A percentile compares a stretch with the other conserved stretches of the same genome.
phyloP scores from a whole-genome alignment of 2,329 filamentous ascomycete genomes.

The Acarospora socialis region DNA sequence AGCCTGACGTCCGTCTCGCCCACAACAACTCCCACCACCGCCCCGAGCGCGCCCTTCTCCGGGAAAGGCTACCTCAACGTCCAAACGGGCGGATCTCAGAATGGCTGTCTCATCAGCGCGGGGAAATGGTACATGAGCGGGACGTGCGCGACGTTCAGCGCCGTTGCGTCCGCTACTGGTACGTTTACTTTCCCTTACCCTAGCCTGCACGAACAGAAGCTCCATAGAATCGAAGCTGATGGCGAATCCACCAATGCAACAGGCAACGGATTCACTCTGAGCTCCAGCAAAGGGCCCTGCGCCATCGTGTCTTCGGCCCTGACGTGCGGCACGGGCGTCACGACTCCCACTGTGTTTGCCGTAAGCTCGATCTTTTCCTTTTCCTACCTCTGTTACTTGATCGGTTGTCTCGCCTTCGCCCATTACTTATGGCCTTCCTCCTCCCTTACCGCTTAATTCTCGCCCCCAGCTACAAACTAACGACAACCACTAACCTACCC shows the following conservation, averaged over 20 bases:
- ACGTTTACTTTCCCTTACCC: slow-evolving; percentile 11
- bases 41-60: slow-evolving; percentile 30
- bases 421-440: no score
- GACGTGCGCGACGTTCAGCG: slow-evolving; percentile 53
- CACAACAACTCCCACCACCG: slow-evolving; percentile 22
- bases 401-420: no score
- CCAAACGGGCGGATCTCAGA: slow-evolving; percentile 30
- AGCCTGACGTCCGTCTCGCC: no score
- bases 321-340: slow-evolving; percentile 38
- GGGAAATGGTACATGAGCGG: slow-evolving; percentile 55
- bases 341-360: slow-evolving; percentile 28
- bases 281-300: slow-evolving; percentile 45
- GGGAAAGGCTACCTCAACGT: slow-evolving; percentile 49
- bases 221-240: slow-evolving; percentile 9
- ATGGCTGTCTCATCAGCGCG: slow-evolving; percentile 52
- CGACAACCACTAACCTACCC: no score
- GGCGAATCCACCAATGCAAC: no score
- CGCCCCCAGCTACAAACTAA: no score
- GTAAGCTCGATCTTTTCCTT: slow-evolving; percentile 2
- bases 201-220: neutral
- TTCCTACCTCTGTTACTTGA: no score
- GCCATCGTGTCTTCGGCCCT: slow-evolving; percentile 40
- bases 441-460: no score
- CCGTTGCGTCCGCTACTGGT: slow-evolving; percentile 29
- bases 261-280: slow-evolving; percentile 39